Evolutionary conservation across 2,329 filamentous ascomycete genomes (phyloP).

Genomic region (Clonostachys rosea): DNA sequence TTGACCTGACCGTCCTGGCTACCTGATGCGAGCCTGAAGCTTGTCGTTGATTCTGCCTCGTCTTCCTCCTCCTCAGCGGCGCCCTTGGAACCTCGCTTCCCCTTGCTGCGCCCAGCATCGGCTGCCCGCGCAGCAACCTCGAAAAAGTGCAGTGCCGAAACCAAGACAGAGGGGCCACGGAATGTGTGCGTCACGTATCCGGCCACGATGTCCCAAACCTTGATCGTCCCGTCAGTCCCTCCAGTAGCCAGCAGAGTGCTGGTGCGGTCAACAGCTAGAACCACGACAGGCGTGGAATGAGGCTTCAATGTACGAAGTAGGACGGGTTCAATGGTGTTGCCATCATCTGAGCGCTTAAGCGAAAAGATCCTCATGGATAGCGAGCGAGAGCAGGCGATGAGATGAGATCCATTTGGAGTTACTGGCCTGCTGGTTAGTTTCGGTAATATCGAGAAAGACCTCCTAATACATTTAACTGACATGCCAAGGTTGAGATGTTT

Average conservation of each 20-base stretch:
- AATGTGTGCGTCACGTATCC: slow-evolving; percentile 95
- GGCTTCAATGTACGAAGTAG: slow-evolving; percentile 81
- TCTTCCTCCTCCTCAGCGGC: slow-evolving; percentile 32
- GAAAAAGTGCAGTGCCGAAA: slow-evolving; percentile 91
- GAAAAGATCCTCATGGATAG: slow-evolving; percentile 90
- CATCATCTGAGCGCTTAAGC: slow-evolving; percentile 54
- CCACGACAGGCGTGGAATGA: slow-evolving; percentile 84
- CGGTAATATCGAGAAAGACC: neutral
- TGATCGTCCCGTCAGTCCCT: slow-evolving; percentile 87
- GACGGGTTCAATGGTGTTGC: slow-evolving; percentile 56
- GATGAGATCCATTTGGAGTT: slow-evolving; percentile 81
- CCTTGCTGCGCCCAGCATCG: slow-evolving; percentile 14
- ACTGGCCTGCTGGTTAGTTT: slow-evolving; percentile 40
- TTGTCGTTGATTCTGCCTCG: slow-evolving; percentile 26
- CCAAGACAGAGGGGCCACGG: slow-evolving; percentile 83
- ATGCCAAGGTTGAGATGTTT: slow-evolving; percentile 67
- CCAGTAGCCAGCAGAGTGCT: slow-evolving; percentile 89
- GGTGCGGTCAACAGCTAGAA: slow-evolving; percentile 78
- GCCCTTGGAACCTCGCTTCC: slow-evolving; percentile 26
- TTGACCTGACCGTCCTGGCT: slow-evolving; percentile 91
- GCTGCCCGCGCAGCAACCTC: slow-evolving; percentile 53
- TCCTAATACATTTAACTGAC: slow-evolving; percentile 29
- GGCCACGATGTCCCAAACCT: slow-evolving; percentile 90
- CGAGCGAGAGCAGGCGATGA: slow-evolving; percentile 91
- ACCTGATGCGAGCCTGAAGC: slow-evolving; percentile 82